Evolutionary conservation across 371 early-diverging fungal species (phyloP).

Genomic region (Mortierella sp.): DNA sequence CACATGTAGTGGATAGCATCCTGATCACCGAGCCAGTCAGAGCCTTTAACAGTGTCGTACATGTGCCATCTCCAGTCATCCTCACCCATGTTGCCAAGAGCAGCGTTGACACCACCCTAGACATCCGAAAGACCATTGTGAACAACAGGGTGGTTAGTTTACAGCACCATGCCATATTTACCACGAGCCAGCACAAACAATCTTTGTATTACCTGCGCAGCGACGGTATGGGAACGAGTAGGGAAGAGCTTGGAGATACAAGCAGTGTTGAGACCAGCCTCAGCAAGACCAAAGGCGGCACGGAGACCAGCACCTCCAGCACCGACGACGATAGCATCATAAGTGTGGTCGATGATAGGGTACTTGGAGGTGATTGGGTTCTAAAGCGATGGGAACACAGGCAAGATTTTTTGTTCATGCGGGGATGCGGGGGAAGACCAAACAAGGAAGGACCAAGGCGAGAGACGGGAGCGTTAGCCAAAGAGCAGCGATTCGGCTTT

Average conservation of each 20-base stretch:
- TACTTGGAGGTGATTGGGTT: constrained; percentile 78
- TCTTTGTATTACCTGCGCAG: constrained; percentile 81
- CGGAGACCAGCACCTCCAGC: constrained; percentile 99
- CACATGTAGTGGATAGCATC: constrained; percentile 99
- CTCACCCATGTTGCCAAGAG: constrained; percentile 98
- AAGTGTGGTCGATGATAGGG: constrained; percentile 96
- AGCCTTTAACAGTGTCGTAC: constrained; percentile 99
- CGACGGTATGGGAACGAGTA: constrained; percentile 98
- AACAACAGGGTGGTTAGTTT: neutral
- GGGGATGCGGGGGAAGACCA: constrained; percentile 36
- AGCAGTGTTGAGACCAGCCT: constrained; percentile 98
- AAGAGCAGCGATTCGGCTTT: neutral
- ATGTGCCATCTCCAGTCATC: constrained; percentile 99
- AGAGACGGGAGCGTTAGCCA: constrained; percentile 14
- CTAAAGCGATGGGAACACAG: constrained; percentile 36
- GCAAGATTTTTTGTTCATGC: constrained; percentile 12
- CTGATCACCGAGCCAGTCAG: constrained; percentile 98
- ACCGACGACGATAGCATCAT: constrained; percentile 97
- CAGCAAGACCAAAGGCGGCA: constrained; percentile 97
- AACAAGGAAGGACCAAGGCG: constrained; percentile 34
- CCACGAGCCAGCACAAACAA: neutral
- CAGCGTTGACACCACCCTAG: constrained; percentile 98
- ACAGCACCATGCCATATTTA: neutral
- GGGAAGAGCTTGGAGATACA: constrained; percentile 99
- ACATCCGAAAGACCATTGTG: neutral